phyloP scores from a whole-genome alignment of 768 basidiomycete species.

The Auricularia cornea region DNA sequence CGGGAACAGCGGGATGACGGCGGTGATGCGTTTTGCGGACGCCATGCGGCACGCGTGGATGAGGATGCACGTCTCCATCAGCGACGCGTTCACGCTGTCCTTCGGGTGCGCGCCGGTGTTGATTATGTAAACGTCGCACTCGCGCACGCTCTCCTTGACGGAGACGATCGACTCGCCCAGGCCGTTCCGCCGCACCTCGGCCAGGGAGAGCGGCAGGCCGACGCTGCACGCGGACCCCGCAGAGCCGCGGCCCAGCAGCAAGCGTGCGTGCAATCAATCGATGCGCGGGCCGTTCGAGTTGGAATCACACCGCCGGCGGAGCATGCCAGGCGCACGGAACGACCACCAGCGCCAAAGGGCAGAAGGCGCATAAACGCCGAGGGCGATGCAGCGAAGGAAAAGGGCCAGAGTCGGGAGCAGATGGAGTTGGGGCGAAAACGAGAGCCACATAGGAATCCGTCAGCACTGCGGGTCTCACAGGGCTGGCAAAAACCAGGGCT shows the following conservation, averaged over 20 bases:
- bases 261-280: neutral
- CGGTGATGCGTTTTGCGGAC: constrained; percentile 95
- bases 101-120: constrained; percentile 73
- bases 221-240: too few relatives aligned
- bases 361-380: too few relatives aligned
- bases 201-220: constrained; percentile 80
- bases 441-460: neutral
- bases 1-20: constrained; percentile 95
- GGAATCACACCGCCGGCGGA: constrained; percentile 1
- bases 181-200: constrained; percentile 79
- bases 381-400: too few relatives aligned
- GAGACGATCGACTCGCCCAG: constrained; percentile 89
- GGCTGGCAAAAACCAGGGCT: constrained; percentile 9
- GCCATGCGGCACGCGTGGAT: constrained; percentile 99
- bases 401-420: too few relatives aligned
- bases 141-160: constrained; percentile 91
- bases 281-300: too few relatives aligned
- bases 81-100: constrained; percentile 66
- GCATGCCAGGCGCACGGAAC: too few relatives aligned
- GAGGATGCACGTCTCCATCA: constrained; percentile 99
- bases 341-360: too few relatives aligned
- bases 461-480: neutral
- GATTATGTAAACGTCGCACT: constrained; percentile 98
- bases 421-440: neutral
- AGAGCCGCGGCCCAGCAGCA: neutral